Conservation (phyloP, 495 filamentous ascomycete genomes). For the Cercophora samala region DNA sequence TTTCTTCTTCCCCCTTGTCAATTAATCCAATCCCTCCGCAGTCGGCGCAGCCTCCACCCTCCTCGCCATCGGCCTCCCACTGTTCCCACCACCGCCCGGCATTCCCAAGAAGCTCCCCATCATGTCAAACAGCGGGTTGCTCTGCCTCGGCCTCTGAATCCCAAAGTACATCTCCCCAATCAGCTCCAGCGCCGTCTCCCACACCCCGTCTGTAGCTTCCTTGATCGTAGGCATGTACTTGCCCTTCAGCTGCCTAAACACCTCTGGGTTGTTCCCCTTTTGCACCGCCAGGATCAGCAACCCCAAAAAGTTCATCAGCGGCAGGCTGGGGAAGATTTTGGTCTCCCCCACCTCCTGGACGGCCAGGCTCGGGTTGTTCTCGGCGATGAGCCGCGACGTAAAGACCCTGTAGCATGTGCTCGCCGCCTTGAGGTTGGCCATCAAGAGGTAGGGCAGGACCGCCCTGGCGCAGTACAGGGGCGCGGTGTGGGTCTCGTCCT, state of each 20-base stretch:
- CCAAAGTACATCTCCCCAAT: conserved; percentile 96
- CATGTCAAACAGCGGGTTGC: conserved; percentile 93
- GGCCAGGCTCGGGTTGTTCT: conserved; percentile 65
- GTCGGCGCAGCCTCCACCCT: conserved; percentile 45
- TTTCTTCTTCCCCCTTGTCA: background rate
- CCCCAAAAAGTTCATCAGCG: conserved; percentile 87
- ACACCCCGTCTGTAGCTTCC: conserved; percentile 59
- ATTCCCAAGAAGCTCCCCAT: conserved; percentile 87
- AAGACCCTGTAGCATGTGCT: conserved; percentile 79
- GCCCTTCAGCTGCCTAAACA: conserved; percentile 76
- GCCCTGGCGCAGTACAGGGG: conserved; percentile 85
- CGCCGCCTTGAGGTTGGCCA: conserved; percentile 85
- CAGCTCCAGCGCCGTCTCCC: conserved; percentile 81
- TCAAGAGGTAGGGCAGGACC: conserved; percentile 86
- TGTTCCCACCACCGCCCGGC: conserved; percentile 40
- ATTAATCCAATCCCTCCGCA: conserved; percentile 52
- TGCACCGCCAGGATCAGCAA: conserved; percentile 80
- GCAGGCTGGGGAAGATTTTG: conserved; percentile 80
- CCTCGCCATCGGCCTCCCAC: conserved; percentile 41
- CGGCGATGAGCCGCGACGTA: conserved; percentile 63
- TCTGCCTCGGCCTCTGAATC: conserved; percentile 83
- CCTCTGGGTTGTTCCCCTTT: conserved; percentile 65
- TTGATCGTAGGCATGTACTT: conserved; percentile 77
- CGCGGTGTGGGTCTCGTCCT: conserved; percentile 83
- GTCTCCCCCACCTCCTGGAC: conserved; percentile 80